These are phyloP conservation scores for Thelonectria blattea DNA, from an alignment of 2,329 filamentous ascomycete genomes.

Conservation along the genomic window DNA sequence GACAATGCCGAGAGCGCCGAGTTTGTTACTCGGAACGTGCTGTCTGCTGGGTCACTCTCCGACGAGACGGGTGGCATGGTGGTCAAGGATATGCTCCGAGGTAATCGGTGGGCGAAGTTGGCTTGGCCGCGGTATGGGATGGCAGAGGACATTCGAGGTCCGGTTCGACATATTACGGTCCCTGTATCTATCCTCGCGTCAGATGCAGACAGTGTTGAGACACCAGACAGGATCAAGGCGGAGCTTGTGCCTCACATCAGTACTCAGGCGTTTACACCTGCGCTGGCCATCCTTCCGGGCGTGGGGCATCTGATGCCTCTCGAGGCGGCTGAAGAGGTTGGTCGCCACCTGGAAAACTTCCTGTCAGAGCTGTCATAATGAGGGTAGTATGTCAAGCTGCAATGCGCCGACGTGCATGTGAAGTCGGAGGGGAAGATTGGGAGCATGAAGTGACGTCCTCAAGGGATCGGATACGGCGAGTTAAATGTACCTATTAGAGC, in stretches of 20 bases:
- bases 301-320: background rate
- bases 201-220: background rate
- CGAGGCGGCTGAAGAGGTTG: background rate
- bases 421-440: no score
- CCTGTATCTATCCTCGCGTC: background rate
- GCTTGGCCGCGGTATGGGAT: constrained; percentile 20
- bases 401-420: background rate
- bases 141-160: constrained; percentile 8
- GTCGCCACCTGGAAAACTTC: background rate
- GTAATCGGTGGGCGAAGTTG: background rate
- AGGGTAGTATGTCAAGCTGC: background rate
- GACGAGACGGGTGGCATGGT: background rate
- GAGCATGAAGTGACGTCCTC: background rate
- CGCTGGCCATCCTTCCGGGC: background rate
- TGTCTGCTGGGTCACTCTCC: background rate
- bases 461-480: background rate
- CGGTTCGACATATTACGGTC: background rate
- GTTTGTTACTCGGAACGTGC: constrained; percentile 11
- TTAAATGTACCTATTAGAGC: background rate
- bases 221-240: background rate
- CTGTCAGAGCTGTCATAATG: background rate
- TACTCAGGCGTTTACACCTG: background rate
- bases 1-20: constrained; percentile 5
- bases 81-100: constrained; percentile 17
- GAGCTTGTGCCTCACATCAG: background rate